Conservation (phyloP, 179 eudicot species). For the Silene noctiflora region DNA sequence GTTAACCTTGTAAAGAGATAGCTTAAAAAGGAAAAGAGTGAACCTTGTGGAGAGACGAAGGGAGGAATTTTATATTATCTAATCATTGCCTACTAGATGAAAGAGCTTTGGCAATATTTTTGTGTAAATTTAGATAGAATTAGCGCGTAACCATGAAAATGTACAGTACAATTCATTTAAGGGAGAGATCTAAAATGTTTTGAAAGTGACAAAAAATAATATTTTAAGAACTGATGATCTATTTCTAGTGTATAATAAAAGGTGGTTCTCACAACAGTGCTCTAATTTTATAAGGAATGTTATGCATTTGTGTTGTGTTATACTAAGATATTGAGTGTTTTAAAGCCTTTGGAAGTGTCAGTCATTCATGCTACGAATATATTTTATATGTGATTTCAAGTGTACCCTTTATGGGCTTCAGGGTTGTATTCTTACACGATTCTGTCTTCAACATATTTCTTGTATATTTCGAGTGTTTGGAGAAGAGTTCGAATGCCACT, state of each 20-base stretch:
- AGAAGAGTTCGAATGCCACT: too few relatives aligned
- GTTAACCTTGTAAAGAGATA: too few relatives aligned
- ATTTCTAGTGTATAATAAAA: not conserved
- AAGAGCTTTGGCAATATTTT: not conserved
- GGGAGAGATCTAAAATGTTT: not conserved
- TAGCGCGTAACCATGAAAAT: not conserved
- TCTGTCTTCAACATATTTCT: not conserved
- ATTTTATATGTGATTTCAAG: not conserved
- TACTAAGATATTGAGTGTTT: not conserved
- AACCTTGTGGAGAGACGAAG: too few relatives aligned
- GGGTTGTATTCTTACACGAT: not conserved
- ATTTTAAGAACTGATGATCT: slow-evolving; percentile 3
- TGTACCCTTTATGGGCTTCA: not conserved
- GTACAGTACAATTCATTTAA: not conserved
- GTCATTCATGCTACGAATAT: not conserved
- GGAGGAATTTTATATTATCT: not conserved
- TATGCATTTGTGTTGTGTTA: not conserved
- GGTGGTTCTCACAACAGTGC: not conserved
- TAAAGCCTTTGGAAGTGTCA: not conserved
- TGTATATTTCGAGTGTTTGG: too few relatives aligned
- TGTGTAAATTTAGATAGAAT: not conserved
- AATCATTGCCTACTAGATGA: not conserved
- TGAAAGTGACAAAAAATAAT: not conserved
- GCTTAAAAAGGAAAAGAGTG: too few relatives aligned
- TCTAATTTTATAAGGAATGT: not conserved